These are phyloP conservation scores for Podaxis sp. DNA, from an alignment of 768 basidiomycete species.

Conservation along the genomic window DNA sequence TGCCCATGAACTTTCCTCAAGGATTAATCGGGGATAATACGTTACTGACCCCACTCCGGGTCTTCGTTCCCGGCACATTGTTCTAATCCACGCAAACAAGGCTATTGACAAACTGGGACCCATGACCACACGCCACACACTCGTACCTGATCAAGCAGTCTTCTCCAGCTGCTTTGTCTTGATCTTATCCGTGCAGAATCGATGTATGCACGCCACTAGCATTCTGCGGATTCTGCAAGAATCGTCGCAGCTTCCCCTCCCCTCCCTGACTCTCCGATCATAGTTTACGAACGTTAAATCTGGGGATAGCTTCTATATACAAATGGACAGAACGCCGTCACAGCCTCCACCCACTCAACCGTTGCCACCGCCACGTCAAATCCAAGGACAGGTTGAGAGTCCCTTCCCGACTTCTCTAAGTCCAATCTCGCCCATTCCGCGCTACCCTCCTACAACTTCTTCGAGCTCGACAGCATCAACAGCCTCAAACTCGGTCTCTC, in stretches of 20 bases:
- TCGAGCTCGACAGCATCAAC: neutral
- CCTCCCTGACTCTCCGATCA: neutral
- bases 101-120: conserved; percentile 3
- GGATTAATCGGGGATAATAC: neutral
- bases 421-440: neutral
- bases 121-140: conserved; percentile 4
- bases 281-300: neutral
- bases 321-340: neutral
- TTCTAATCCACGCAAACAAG: neutral
- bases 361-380: neutral
- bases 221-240: neutral
- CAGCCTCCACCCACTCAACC: neutral
- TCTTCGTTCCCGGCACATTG: neutral
- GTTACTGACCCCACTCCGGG: neutral
- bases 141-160: neutral
- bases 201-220: neutral
- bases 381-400: neutral
- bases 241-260: neutral
- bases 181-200: neutral
- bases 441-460: neutral
- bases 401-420: neutral
- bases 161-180: neutral
- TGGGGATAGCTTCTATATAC: neutral
- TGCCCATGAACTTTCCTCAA: neutral
- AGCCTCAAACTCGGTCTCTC: neutral